Conservation (phyloP, 345 rosid genomes). For the Syzygium jambos region DNA sequence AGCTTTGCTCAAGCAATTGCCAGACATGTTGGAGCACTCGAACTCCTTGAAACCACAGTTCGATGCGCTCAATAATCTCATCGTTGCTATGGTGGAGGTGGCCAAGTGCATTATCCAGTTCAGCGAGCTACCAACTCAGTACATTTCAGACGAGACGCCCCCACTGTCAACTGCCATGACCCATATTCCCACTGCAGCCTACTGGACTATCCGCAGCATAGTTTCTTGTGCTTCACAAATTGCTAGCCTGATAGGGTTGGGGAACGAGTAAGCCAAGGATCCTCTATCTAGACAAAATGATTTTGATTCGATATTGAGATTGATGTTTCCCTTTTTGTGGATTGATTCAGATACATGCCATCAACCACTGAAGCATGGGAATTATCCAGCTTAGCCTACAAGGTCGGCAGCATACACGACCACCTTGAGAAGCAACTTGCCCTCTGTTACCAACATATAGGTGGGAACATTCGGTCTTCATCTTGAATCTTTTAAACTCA, state of each 20-base stretch:
- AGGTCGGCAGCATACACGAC: conserved; percentile 24
- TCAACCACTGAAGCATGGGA: conserved; percentile 40
- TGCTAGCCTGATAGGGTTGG: conserved; percentile 24
- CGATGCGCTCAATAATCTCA: conserved; percentile 35
- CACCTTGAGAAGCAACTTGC: conserved; percentile 32
- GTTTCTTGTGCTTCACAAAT: conserved; percentile 39
- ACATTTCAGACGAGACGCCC: conserved; percentile 24
- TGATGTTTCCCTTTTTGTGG: neutral
- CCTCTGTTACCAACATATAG: conserved; percentile 26
- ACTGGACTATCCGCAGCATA: conserved; percentile 45
- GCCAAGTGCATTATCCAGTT: conserved; percentile 43
- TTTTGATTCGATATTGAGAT: neutral
- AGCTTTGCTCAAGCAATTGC: conserved; percentile 37
- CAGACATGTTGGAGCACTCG: conserved; percentile 18
- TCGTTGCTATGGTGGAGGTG: conserved; percentile 36
- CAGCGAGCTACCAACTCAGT: conserved; percentile 35
- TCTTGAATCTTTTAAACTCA: neutral
- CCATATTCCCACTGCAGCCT: conserved; percentile 37
- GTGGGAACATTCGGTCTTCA: neutral
- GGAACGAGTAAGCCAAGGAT: conserved; percentile 25
- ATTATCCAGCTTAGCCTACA: conserved; percentile 35
- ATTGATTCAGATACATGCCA: conserved; percentile 19
- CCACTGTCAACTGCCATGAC: conserved; percentile 25
- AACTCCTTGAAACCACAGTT: conserved; percentile 16
- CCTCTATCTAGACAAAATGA: neutral